Evolutionary conservation across 116 monocot species (phyloP).

Genomic region (Posidonia oceanica): DNA sequence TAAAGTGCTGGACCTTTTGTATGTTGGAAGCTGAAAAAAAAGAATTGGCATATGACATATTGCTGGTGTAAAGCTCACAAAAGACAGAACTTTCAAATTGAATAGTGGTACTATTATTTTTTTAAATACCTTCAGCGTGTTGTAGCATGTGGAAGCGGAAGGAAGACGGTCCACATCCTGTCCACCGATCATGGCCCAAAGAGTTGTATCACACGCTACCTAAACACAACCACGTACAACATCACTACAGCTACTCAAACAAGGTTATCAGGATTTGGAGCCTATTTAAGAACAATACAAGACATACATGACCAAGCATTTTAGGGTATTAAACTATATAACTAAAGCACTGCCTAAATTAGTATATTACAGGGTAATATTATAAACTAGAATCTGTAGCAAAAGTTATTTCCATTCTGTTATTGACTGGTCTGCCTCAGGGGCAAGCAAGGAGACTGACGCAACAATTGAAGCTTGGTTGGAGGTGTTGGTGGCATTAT

Average conservation of each 20-base stretch:
- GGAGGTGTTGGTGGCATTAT: too few relatives aligned
- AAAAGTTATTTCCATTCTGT: too few relatives aligned
- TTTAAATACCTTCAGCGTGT: conserved; percentile 67
- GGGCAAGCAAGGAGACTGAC: too few relatives aligned
- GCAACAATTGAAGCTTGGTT: too few relatives aligned
- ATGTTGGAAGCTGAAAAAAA: conserved; percentile 72
- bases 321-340: too few relatives aligned
- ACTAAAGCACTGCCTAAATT: too few relatives aligned
- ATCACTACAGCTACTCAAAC: not conserved
- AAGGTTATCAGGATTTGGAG: too few relatives aligned
- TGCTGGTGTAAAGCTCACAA: not conserved
- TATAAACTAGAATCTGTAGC: too few relatives aligned
- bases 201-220: conserved; percentile 71
- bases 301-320: too few relatives aligned
- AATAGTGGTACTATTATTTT: not conserved
- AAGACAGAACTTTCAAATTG: not conserved
- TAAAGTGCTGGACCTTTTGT: conserved; percentile 68
- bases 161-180: conserved; percentile 95
- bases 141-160: conserved; percentile 94
- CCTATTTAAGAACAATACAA: too few relatives aligned
- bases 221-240: conserved; percentile 8
- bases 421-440: too few relatives aligned
- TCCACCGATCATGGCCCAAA: conserved; percentile 81
- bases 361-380: too few relatives aligned
- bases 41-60: not conserved